Conservation (phyloP, 2,329 filamentous ascomycete genomes). For the Diaporthe humulicola region DNA sequence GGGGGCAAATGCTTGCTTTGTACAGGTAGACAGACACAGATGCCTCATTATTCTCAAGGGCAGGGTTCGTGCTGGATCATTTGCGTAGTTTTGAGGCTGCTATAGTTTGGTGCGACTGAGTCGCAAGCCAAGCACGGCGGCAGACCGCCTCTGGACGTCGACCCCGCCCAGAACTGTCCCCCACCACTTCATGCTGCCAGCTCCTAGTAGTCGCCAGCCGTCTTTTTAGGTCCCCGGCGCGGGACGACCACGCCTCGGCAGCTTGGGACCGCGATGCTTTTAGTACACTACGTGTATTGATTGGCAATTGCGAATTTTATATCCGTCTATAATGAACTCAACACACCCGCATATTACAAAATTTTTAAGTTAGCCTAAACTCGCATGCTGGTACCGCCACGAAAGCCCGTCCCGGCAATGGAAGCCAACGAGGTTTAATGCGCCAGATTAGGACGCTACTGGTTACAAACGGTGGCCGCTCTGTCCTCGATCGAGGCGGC, state of each 20-base stretch:
- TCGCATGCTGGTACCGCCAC: neutral
- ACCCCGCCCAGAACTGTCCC: neutral
- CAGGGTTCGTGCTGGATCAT: neutral
- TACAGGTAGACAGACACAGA: neutral
- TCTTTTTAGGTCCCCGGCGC: neutral
- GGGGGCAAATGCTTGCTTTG: neutral
- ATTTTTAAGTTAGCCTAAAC: neutral
- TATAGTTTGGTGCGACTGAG: neutral
- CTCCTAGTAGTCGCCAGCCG: neutral
- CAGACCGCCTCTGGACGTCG: neutral
- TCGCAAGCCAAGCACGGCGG: neutral
- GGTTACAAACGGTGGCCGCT: neutral
- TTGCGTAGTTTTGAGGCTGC: neutral
- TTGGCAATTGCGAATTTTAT: neutral
- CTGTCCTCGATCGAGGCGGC: neutral
- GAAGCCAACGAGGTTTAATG: neutral
- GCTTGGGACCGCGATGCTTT: neutral
- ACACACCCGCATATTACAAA: slow-evolving; percentile 7
- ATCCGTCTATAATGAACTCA: neutral
- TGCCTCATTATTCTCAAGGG: neutral
- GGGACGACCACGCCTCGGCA: neutral
- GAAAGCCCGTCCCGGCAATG: neutral
- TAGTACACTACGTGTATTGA: neutral
- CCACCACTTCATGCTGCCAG: neutral
- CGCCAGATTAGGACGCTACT: neutral